These are phyloP conservation scores for Posidonia oceanica DNA, from an alignment of 116 monocot species.

Conservation along the genomic window DNA sequence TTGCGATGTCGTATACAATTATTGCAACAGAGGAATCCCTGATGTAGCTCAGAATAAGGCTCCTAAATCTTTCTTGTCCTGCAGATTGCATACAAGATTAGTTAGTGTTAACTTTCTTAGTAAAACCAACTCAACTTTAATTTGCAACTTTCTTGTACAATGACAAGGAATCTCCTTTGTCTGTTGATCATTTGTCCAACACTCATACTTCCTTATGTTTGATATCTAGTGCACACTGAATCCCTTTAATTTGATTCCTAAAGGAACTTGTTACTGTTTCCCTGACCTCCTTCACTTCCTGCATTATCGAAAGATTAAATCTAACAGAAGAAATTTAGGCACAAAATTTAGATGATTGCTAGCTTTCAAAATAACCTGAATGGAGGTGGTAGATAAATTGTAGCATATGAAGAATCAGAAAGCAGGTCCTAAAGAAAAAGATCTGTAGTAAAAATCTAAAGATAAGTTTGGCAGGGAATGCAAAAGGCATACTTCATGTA, in stretches of 20 bases:
- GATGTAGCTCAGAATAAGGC: constrained; percentile 59
- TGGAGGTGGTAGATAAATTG: too few relatives aligned
- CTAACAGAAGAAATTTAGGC: neutral
- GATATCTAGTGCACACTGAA: constrained; percentile 33
- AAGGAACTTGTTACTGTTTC: constrained; percentile 60
- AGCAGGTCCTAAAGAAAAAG: too few relatives aligned
- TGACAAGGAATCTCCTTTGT: too few relatives aligned
- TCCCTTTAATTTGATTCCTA: constrained; percentile 51
- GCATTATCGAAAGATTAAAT: constrained; percentile 9
- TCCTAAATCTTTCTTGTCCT: constrained; percentile 54
- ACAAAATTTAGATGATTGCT: neutral
- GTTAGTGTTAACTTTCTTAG: too few relatives aligned
- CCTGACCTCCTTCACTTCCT: constrained; percentile 75
- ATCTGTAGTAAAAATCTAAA: too few relatives aligned
- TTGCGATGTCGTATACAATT: constrained; percentile 50
- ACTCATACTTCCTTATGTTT: constrained; percentile 39
- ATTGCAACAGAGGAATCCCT: constrained; percentile 57
- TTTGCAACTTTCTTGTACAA: too few relatives aligned
- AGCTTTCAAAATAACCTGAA: too few relatives aligned
- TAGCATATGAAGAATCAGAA: too few relatives aligned
- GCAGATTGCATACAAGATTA: constrained; percentile 3
- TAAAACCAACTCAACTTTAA: too few relatives aligned
- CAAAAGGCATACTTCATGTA: too few relatives aligned
- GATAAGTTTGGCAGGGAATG: too few relatives aligned
- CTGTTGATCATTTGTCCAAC: too few relatives aligned